Evolutionary conservation across 768 basidiomycete species (phyloP), one percentile per base, ranked within the genome.

Genomic region (Lactarius akahatsu): DNA sequence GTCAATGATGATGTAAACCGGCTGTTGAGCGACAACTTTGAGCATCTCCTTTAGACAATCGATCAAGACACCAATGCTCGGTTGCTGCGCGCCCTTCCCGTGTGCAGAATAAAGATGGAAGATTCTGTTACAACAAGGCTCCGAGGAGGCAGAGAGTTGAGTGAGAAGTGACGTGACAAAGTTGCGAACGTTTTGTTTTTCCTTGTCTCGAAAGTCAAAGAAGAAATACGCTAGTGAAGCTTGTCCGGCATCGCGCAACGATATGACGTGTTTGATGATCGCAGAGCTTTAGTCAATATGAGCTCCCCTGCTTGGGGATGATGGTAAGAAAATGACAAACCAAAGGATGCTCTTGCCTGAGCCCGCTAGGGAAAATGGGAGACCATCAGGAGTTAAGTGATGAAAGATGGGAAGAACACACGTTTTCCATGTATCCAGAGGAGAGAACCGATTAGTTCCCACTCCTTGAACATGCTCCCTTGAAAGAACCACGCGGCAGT

Each of bases 111-210:
- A 47, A 4, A 47, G 0, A n/a, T 2, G 1, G 10, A 5, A 11
- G 0, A 47, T 23, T n/a, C 11, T 47, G 0, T 47, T 3, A 0
- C n/a, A 0, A 47, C 45, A 47, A 23, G 0, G 20, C 0, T 47
- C n/a, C 45, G n/a, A 47, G 3, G 1, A 0, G n/a, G 45, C 45
- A 23, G 45, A 47, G 0, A 47, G 45, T 47, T 47, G 45, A 47
- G 3, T 47, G n/a, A 47, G 45, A 47, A 47, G 20, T 0, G 45
- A 47, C 0, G 45, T 23, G n/a, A 47, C 0, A 23, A 47, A 47
- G 45, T 23, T 47, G 45, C 45, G 45, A n/a, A 4, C 3, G 10
- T 47, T 1, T 23, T 47, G 45, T 1, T 47, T 47, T 41, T 47
- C n/a, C 3, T n/a, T 47, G 45, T 47, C 45, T 11, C 45, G 45